Percentiles rank a stretch among this genome's conserved stretches.
Evolutionary conservation across 2,329 filamentous ascomycete genomes (phyloP).

Genomic region (Paracoccidioides brasiliensis): DNA sequence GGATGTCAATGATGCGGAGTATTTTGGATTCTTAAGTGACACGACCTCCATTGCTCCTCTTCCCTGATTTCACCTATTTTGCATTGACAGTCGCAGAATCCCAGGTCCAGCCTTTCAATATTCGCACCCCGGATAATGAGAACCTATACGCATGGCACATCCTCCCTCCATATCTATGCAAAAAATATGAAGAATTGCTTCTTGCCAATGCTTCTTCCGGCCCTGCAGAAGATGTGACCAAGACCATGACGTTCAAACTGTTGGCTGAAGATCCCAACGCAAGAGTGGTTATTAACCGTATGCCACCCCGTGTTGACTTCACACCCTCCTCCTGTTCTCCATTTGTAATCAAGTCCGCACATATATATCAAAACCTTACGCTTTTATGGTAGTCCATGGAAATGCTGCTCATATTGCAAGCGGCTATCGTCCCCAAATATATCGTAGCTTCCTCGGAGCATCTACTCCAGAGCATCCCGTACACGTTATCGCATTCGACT

Average conservation of each 20-base stretch:
- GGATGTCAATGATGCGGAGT: conserved; percentile 62
- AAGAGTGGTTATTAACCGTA: conserved; percentile 44
- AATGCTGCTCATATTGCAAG: conserved; percentile 83
- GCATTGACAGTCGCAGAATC: conserved; percentile 44
- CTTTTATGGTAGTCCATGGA: conserved; percentile 28
- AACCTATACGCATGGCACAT: conserved; percentile 83
- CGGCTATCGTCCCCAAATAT: conserved; percentile 59
- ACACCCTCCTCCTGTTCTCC: conserved; percentile 10
- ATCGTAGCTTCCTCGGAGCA: conserved; percentile 61
- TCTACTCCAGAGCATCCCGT: conserved; percentile 48
- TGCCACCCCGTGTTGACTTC: conserved; percentile 3
- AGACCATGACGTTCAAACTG: conserved; percentile 38
- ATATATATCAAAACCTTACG: conserved; percentile 7
- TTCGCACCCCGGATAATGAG: conserved; percentile 63
- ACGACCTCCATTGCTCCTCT: neutral
- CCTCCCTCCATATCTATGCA: conserved; percentile 63
- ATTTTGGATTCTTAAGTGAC: conserved; percentile 75
- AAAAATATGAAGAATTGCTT: conserved; percentile 54
- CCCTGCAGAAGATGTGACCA: conserved; percentile 33
- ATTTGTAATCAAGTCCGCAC: conserved; percentile 4
- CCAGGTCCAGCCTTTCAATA: conserved; percentile 74
- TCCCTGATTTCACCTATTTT: neutral
- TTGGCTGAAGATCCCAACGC: conserved; percentile 39
- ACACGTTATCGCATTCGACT: conserved; percentile 81
- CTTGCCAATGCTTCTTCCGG: conserved; percentile 42